Evolutionary conservation across 768 basidiomycete genomes (phyloP), one percentile per base, ranked within the genome.

Genomic region (Tricholoma hemisulphureum): DNA sequence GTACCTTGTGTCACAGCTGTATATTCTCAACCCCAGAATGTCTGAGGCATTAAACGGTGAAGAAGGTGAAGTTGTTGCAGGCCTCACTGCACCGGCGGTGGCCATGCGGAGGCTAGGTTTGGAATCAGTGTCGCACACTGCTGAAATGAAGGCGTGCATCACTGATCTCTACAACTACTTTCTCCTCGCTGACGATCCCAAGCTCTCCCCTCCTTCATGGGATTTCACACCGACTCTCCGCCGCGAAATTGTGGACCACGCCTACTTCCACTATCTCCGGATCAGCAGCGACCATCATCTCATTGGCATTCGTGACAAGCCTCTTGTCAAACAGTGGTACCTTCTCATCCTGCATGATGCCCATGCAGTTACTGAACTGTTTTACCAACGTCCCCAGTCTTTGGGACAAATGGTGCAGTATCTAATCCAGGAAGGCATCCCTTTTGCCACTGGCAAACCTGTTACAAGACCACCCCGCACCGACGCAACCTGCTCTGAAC

Each of bases 311-410:
- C 35, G 46, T 2, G 20, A 10, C 2, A 53, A 48, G 31, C 59
- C 55, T 2, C 46, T 60, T 2, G n/a, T 28, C 8, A 6, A 53
- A 13, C 59, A 60, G n/a, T 60, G 41, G 50, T 60, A 51, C n/a
- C 41, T 60, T 37, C 31, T 60, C 6, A 24, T 46, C 11, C 3
- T 60, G 8, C 18, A 45, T 10, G 55, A 60, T 29, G 41, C 55
- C 11, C 32, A 55, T 2, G 59, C 50, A 9, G 59, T 52, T 1
- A n/a, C 56, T 0, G 54, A 52, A 39, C 29, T 56, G 7, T 60
- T 60, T 26, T 28, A 26, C 23, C 39, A 50, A 8, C 28, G 9
- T 23, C n/a, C 50, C 4, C 7, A 14, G 2, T 32, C 53, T 8
- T 16, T 60, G 3, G 39, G 16, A 16, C 24, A 39, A 4, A 60